Conservation (phyloP, 257 asterid genomes). For the Hygrophila difformis region DNA sequence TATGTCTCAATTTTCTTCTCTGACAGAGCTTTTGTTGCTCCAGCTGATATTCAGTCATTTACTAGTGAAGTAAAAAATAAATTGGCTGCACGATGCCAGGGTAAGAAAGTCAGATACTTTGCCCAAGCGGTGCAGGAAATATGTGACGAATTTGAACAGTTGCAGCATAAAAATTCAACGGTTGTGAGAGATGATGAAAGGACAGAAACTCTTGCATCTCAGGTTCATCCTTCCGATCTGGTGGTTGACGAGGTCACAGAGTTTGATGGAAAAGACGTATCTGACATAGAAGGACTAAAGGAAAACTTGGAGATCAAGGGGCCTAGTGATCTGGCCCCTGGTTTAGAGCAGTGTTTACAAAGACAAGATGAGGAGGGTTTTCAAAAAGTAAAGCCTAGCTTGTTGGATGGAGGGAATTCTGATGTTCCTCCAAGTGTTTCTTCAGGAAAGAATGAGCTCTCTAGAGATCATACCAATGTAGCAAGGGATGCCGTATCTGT, state of each 20-base stretch:
- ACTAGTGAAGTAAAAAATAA: slow-evolving; percentile 58
- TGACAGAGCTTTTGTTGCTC: slow-evolving; percentile 88
- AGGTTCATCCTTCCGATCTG: slow-evolving; percentile 29
- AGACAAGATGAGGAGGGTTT: slow-evolving; percentile 30
- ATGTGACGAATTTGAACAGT: slow-evolving; percentile 61
- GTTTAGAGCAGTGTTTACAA: slow-evolving; percentile 37
- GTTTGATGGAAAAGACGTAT: slow-evolving; percentile 24
- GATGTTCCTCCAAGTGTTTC: slow-evolving; percentile 22
- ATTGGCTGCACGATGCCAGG: slow-evolving; percentile 59
- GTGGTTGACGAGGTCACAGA: slow-evolving; percentile 31
- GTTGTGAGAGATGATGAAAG: slow-evolving; percentile 33
- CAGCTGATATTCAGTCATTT: slow-evolving; percentile 72
- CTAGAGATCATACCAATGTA: slow-evolving; percentile 23
- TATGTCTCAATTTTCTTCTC: slow-evolving; percentile 11
- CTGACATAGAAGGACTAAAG: slow-evolving; percentile 16
- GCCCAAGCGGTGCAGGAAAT: slow-evolving; percentile 78
- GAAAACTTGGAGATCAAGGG: slow-evolving; percentile 29
- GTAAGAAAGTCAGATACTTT: slow-evolving; percentile 51
- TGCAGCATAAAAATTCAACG: slow-evolving; percentile 39
- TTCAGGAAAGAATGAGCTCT: slow-evolving; percentile 27
- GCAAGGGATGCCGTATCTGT: slow-evolving; percentile 24
- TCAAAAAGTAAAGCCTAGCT: slow-evolving; percentile 25
- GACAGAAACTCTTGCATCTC: slow-evolving; percentile 31
- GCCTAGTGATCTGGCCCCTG: slow-evolving; percentile 28
- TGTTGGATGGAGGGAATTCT: slow-evolving; percentile 22